Percentiles rank a stretch among this genome's conserved stretches.
These are phyloP conservation scores for Aspergillus sp. DNA, from an alignment of 2,329 filamentous ascomycete genomes.

Conservation along the genomic window DNA sequence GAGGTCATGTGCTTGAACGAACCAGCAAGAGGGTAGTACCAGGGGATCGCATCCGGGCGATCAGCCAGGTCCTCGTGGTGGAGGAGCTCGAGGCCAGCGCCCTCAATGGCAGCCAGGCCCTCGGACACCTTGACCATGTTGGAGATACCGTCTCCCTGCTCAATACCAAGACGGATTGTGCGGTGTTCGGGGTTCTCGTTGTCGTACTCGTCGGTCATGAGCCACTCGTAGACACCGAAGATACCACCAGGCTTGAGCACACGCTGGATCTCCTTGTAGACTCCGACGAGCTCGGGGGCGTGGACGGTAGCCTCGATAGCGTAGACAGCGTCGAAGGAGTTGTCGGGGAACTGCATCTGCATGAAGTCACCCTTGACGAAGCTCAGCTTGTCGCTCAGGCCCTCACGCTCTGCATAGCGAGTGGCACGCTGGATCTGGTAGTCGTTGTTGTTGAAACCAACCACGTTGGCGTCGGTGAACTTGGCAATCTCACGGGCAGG, in stretches of 20 bases:
- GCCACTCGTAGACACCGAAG: conserved; percentile 98
- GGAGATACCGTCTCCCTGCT: conserved; percentile 93
- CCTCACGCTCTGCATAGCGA: conserved; percentile 77
- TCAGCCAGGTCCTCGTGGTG: conserved; percentile 84
- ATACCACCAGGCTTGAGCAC: conserved; percentile 94
- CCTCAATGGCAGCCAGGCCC: conserved; percentile 77
- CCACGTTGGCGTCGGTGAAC: conserved; percentile 85
- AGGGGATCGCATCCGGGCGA: conserved; percentile 72
- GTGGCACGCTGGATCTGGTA: conserved; percentile 97
- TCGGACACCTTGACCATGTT: conserved; percentile 93
- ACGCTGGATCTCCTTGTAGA: conserved; percentile 92
- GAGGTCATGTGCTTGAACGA: conserved; percentile 80
- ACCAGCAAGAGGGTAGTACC: conserved; percentile 91
- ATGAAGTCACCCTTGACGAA: conserved; percentile 98
- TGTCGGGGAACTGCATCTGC: conserved; percentile 95
- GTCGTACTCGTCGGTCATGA: conserved; percentile 96
- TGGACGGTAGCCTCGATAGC: conserved; percentile 97
- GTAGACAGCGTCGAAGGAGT: conserved; percentile 91
- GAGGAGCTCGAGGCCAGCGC: conserved; percentile 81
- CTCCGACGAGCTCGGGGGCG: conserved; percentile 83
- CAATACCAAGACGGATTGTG: conserved; percentile 88
- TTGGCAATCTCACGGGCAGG: conserved; percentile 95
- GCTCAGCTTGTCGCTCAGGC: conserved; percentile 72
- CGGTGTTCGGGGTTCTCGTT: conserved; percentile 84
- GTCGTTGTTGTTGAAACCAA: conserved; percentile 97